phyloP scores from a whole-genome alignment of 805 yeast genomes.

The Metschnikowia similis region DNA sequence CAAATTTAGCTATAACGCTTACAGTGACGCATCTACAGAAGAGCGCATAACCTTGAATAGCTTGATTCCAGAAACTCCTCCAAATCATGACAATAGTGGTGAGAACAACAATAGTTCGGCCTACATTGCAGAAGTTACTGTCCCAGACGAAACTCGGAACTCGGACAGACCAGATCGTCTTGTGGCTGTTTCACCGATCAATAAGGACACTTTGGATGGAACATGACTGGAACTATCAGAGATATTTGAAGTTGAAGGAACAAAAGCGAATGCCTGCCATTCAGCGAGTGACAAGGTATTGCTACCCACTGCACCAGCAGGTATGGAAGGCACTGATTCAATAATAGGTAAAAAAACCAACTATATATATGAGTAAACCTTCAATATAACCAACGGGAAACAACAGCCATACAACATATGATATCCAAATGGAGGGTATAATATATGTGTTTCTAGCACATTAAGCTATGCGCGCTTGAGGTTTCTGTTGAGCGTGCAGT shows the following conservation, averaged over 20 bases:
- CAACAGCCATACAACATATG: too few relatives aligned
- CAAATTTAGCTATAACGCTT: constrained; percentile 36
- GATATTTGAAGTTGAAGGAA: not conserved
- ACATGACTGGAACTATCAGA: not conserved
- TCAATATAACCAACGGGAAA: too few relatives aligned
- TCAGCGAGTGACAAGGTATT: not conserved
- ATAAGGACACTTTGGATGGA: not conserved
- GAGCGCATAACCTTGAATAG: constrained; percentile 42
- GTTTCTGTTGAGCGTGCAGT: too few relatives aligned
- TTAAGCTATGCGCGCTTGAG: too few relatives aligned
- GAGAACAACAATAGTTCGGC: not conserved
- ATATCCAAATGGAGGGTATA: too few relatives aligned
- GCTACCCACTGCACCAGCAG: not conserved
- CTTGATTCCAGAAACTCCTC: constrained; percentile 35
- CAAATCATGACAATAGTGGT: constrained; percentile 20
- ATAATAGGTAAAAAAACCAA: too few relatives aligned
- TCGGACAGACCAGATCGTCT: not conserved
- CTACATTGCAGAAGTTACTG: constrained; percentile 1
- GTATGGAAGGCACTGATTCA: not conserved
- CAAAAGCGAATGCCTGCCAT: not conserved
- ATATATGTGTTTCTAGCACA: too few relatives aligned
- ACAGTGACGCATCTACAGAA: constrained; percentile 35
- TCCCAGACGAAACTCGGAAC: not conserved
- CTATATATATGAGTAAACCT: too few relatives aligned
- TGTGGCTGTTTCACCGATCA: not conserved